A percentile compares a stretch with the other conserved stretches of the same genome.
These are phyloP conservation scores for Candida pseudofarinosa DNA, from an alignment of 805 yeast species.

Conservation along the genomic window DNA sequence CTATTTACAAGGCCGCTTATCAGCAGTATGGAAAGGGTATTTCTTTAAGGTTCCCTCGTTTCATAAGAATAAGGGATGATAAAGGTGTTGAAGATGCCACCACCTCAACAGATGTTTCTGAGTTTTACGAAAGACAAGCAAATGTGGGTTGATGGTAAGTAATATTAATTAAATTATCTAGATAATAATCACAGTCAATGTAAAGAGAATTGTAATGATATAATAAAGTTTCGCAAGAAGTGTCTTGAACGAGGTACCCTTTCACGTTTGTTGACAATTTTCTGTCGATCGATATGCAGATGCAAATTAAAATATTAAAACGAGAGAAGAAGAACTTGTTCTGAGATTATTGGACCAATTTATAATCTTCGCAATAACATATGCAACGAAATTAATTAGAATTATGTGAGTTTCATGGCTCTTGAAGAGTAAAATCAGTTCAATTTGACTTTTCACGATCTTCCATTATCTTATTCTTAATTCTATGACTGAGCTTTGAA, in stretches of 20 bases:
- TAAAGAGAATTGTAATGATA: neutral
- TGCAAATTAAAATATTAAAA: too few relatives aligned
- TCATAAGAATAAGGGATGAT: slow-evolving; percentile 79
- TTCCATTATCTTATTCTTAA: slow-evolving; percentile 33
- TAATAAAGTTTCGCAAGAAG: too few relatives aligned
- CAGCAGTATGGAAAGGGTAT: slow-evolving; percentile 75
- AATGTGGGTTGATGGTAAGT: slow-evolving; percentile 16
- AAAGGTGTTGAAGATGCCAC: slow-evolving; percentile 86
- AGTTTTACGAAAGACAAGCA: slow-evolving; percentile 75
- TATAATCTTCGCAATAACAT: too few relatives aligned
- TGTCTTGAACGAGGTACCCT: too few relatives aligned
- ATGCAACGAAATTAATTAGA: too few relatives aligned
- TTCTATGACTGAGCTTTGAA: slow-evolving; percentile 26
- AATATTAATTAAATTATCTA: neutral
- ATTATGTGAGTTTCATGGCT: too few relatives aligned
- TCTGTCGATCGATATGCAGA: too few relatives aligned
- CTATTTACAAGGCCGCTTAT: slow-evolving; percentile 82
- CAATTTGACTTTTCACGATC: slow-evolving; percentile 19
- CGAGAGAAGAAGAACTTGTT: too few relatives aligned
- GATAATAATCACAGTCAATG: neutral
- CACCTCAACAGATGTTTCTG: slow-evolving; percentile 75
- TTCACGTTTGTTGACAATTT: too few relatives aligned
- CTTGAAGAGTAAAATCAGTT: too few relatives aligned
- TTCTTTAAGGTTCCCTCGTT: slow-evolving; percentile 85
- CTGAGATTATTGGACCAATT: too few relatives aligned